phyloP scores from a whole-genome alignment of 106 monocot species.

The Narthecium ossifragum region DNA sequence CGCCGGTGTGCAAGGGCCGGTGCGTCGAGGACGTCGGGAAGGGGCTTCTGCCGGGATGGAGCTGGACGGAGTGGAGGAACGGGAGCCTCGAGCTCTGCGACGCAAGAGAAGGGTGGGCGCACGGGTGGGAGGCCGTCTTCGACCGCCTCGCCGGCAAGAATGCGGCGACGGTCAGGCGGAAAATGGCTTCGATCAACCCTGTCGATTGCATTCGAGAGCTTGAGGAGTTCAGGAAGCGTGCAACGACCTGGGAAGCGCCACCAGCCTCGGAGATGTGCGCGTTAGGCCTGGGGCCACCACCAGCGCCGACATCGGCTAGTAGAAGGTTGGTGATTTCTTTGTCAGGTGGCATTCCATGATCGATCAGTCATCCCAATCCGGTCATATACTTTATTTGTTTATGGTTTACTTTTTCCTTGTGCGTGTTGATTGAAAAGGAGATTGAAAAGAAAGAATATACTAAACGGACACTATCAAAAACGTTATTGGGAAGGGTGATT shows the following conservation, averaged over 20 bases:
- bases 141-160: conserved; percentile 43
- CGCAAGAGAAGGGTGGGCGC: conserved; percentile 43
- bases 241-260: conserved; percentile 55
- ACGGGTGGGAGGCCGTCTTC: conserved; percentile 60
- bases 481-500: too few relatives aligned
- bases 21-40: conserved; percentile 19
- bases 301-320: too few relatives aligned
- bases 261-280: conserved; percentile 38
- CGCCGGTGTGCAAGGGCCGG: conserved; percentile 32
- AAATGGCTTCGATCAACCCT: conserved; percentile 19
- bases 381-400: too few relatives aligned
- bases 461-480: too few relatives aligned
- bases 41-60: conserved; percentile 19
- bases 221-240: conserved; percentile 21
- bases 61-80: conserved; percentile 70
- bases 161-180: conserved; percentile 25
- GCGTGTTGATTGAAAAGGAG: too few relatives aligned
- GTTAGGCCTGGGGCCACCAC: conserved; percentile 23
- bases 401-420: too few relatives aligned
- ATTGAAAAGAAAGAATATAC: too few relatives aligned
- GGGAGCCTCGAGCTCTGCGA: conserved; percentile 62
- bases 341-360: too few relatives aligned
- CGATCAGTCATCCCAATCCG: too few relatives aligned
- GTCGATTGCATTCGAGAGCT: conserved; percentile 26
- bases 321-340: too few relatives aligned